Evolutionary conservation across 306 rosid species (phyloP).

Genomic region (Fragaria iinumae): DNA sequence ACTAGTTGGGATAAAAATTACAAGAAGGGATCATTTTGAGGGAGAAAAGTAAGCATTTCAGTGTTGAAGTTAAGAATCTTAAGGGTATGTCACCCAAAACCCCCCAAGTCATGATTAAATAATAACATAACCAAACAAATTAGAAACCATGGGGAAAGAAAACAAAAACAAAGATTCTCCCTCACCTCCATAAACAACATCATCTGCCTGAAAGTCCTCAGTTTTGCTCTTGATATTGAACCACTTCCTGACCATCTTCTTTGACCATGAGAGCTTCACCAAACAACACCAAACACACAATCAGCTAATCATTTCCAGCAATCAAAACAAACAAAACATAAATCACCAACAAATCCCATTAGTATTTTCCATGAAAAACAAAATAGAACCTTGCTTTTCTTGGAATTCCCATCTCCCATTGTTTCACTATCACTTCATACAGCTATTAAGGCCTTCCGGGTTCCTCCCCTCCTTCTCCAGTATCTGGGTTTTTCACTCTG

Average conservation of each 20-base stretch:
- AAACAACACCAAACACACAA: slow-evolving; percentile 40
- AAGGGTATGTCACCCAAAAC: slow-evolving; percentile 10
- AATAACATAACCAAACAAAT: slow-evolving; percentile 10
- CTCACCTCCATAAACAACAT: slow-evolving; percentile 66
- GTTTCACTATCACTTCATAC: slow-evolving; percentile 70
- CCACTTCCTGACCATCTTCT: slow-evolving; percentile 98
- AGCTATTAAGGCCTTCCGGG: slow-evolving; percentile 38
- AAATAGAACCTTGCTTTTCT: slow-evolving; percentile 83
- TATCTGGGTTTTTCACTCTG: slow-evolving; percentile 30
- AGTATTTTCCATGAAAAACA: slow-evolving; percentile 28
- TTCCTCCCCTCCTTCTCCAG: slow-evolving; percentile 29
- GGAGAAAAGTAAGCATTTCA: background rate
- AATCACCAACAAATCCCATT: slow-evolving; percentile 21
- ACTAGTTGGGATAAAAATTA: background rate
- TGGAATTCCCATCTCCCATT: slow-evolving; percentile 88
- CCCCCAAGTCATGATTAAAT: slow-evolving; percentile 18
- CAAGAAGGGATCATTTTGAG: slow-evolving; percentile 23
- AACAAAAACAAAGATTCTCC: slow-evolving; percentile 17
- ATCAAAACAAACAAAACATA: slow-evolving; percentile 20
- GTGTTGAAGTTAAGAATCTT: slow-evolving; percentile 14
- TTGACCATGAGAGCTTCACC: slow-evolving; percentile 97
- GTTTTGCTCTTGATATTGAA: slow-evolving; percentile 87
- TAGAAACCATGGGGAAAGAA: slow-evolving; percentile 23
- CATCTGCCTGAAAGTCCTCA: slow-evolving; percentile 75
- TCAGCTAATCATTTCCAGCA: slow-evolving; percentile 38